phyloP scores from a whole-genome alignment of 768 basidiomycete genomes.

The Pleurotus sapidus region DNA sequence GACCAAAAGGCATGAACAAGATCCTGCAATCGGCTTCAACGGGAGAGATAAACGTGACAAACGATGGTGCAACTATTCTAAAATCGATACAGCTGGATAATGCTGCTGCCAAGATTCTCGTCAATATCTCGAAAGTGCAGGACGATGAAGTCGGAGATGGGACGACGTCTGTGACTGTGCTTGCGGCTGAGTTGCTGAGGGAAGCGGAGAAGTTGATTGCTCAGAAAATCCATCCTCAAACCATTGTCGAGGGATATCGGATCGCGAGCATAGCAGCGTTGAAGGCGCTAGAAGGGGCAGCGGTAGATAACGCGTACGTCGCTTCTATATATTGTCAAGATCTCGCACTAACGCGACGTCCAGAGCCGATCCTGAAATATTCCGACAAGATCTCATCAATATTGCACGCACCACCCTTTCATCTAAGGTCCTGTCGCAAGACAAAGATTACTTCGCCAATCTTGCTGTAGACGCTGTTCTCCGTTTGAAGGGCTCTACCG shows the following conservation, averaged over 20 bases:
- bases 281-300: constrained; percentile 77
- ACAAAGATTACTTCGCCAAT: constrained; percentile 98
- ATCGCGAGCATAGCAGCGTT: constrained; percentile 87
- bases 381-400: constrained; percentile 91
- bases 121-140: constrained; percentile 99
- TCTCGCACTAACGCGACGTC: neutral
- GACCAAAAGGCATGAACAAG: constrained; percentile 99
- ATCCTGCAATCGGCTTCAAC: constrained; percentile 90
- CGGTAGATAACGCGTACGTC: constrained; percentile 80
- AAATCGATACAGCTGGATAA: constrained; percentile 98
- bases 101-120: constrained; percentile 97
- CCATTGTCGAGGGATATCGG: constrained; percentile 94
- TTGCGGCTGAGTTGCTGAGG: constrained; percentile 86
- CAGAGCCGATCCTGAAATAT: constrained; percentile 69
- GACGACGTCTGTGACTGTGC: constrained; percentile 87
- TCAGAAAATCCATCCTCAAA: constrained; percentile 95
- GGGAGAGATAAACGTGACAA: constrained; percentile 94
- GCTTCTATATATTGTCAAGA: neutral
- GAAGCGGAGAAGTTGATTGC: constrained; percentile 95
- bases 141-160: constrained; percentile 99
- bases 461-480: constrained; percentile 97
- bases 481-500: constrained; percentile 92
- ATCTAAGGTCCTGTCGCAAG: constrained; percentile 93
- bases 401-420: constrained; percentile 95
- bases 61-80: constrained; percentile 98